Evolutionary conservation across 257 asterid genomes (phyloP).

Genomic region (Solanum phureja): DNA sequence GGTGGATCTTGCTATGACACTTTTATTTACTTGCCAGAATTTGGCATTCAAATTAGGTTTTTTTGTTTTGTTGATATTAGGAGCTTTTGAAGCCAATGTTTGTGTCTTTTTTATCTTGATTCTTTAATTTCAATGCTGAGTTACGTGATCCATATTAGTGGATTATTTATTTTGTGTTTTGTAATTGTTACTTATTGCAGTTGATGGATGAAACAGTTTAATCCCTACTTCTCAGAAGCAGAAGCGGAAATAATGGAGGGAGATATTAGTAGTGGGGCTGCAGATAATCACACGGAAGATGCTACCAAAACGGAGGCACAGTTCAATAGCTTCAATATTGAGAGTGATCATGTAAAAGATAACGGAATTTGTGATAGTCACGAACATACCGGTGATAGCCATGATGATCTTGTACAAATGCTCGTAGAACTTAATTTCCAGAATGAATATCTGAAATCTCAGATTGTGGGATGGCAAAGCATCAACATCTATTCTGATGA

Average conservation of each 20-base stretch:
- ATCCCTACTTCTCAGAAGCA: neutral
- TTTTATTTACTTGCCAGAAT: neutral
- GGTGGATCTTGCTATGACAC: neutral
- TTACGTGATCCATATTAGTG: neutral
- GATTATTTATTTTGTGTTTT: neutral
- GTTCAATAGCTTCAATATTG: constrained; percentile 20
- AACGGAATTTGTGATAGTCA: constrained; percentile 26
- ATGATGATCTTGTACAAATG: constrained; percentile 58
- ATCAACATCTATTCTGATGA: constrained; percentile 15
- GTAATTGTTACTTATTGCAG: neutral
- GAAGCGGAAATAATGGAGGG: constrained; percentile 32
- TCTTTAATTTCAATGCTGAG: neutral
- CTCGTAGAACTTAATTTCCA: constrained; percentile 72
- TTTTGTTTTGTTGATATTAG: neutral
- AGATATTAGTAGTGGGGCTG: constrained; percentile 23
- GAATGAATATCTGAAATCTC: constrained; percentile 82
- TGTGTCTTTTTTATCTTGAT: neutral
- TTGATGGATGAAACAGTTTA: constrained; percentile 8
- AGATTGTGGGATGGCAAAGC: constrained; percentile 49
- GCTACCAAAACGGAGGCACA: constrained; percentile 20
- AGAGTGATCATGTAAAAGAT: constrained; percentile 28
- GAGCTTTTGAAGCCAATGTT: neutral
- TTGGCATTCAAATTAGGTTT: neutral
- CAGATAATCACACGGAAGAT: constrained; percentile 29
- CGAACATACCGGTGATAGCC: constrained; percentile 20